A percentile compares a stretch with the other conserved stretches of the same genome.
Evolutionary conservation across 192 early-diverging fungal genomes (phyloP).

Genomic region (Powellomyces hirtus): DNA sequence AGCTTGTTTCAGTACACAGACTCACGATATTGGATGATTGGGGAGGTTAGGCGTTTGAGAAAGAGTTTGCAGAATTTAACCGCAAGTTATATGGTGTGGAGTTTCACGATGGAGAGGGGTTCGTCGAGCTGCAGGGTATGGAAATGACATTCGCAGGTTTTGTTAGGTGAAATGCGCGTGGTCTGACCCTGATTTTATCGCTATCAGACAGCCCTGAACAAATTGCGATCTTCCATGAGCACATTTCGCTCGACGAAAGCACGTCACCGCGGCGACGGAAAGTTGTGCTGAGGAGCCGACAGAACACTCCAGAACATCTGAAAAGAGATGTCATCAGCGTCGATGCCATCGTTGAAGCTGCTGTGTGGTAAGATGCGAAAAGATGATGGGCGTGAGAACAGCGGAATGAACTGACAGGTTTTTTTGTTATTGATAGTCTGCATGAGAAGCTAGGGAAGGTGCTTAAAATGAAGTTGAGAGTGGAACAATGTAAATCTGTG

Average conservation of each 20-base stretch:
- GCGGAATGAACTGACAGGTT: too few relatives aligned
- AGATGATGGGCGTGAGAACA: background rate
- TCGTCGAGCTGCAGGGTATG: conserved; percentile 14
- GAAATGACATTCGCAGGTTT: background rate
- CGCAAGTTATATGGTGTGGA: background rate
- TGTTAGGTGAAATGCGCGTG: too few relatives aligned
- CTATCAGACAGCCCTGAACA: background rate
- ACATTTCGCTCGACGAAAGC: background rate
- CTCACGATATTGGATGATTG: background rate
- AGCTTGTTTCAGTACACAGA: background rate
- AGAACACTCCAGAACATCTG: background rate
- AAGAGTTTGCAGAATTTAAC: background rate
- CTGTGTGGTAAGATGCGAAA: conserved; percentile 2
- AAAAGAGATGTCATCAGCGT: conserved; percentile 3
- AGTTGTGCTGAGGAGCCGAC: background rate
- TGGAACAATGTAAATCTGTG: conserved; percentile 1
- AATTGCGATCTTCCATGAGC: background rate
- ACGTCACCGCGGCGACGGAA: background rate
- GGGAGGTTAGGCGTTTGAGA: conserved; percentile 13
- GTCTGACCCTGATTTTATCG: background rate
- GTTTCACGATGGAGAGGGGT: conserved; percentile 21
- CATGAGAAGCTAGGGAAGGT: conserved; percentile 11
- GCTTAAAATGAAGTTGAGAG: conserved; percentile 5
- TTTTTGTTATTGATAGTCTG: conserved; percentile 10
- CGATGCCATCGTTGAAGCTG: background rate